phyloP scores from a whole-genome alignment of 176 grass and related monocot species.

The Ananas comosus region DNA sequence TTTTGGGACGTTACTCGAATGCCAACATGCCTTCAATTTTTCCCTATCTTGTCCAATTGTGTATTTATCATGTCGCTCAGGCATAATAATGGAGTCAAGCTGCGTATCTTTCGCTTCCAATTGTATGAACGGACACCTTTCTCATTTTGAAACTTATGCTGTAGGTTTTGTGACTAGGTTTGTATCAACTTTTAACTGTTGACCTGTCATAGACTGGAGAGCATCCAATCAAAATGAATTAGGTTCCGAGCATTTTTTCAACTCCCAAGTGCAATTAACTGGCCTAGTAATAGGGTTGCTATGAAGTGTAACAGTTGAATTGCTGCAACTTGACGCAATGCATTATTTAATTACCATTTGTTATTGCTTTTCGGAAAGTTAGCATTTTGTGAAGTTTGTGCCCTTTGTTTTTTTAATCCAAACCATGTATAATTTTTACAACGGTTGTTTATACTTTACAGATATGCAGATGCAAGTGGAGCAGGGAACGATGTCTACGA shows the following conservation, averaged over 20 bases:
- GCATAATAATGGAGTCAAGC: no score
- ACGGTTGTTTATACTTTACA: conserved; percentile 32
- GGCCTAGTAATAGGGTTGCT: neutral
- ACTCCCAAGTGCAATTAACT: neutral
- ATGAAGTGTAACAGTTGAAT: neutral
- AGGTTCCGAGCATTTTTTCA: neutral
- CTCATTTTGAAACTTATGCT: no score
- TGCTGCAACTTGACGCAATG: neutral
- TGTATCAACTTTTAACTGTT: no score
- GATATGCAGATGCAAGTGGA: conserved; percentile 97
- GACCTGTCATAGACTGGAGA: neutral
- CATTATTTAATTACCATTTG: neutral
- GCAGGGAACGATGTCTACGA: conserved; percentile 85
- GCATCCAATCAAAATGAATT: neutral
- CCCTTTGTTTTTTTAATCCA: conserved; percentile 5
- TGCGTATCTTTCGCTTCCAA: no score
- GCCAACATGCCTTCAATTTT: no score
- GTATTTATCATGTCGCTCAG: no score
- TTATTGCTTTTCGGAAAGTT: neutral
- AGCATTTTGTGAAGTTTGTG: neutral
- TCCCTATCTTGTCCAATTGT: no score
- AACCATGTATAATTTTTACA: neutral
- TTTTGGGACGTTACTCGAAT: no score
- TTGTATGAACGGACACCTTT: no score
- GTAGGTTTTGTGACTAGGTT: no score